phyloP scores from a whole-genome alignment of 805 yeast species.

The baker's yeast (Saccharomyces cerevisiae) region DNA sequence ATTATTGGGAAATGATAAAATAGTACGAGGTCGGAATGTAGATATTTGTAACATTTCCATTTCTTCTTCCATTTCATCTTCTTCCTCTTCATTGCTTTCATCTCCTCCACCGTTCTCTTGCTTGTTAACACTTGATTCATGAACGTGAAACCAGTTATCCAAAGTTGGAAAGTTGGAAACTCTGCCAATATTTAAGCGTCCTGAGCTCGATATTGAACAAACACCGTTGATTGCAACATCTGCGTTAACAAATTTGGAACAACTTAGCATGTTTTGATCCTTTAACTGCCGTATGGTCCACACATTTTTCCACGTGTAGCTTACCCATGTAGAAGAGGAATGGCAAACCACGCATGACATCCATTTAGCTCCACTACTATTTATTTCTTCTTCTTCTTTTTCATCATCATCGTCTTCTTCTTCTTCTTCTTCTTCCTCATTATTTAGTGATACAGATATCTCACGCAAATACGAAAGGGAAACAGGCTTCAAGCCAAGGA shows the following conservation, averaged over 20 bases:
- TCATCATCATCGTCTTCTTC: slow-evolving; percentile 6
- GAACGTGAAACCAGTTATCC: slow-evolving; percentile 19
- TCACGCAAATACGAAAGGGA: slow-evolving; percentile 30
- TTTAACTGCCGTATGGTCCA: slow-evolving; percentile 25
- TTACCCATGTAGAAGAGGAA: slow-evolving; percentile 30
- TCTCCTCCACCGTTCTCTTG: not conserved
- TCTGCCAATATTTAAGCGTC: slow-evolving; percentile 24
- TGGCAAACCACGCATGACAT: slow-evolving; percentile 25
- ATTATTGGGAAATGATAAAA: not conserved
- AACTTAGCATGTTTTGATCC: slow-evolving; percentile 5
- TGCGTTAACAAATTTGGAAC: slow-evolving; percentile 17
- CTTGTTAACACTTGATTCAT: not conserved
- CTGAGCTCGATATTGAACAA: slow-evolving; percentile 21
- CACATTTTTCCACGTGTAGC: slow-evolving; percentile 17
- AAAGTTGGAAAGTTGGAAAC: slow-evolving; percentile 14
- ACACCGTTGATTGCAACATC: slow-evolving; percentile 22
- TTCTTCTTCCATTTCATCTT: slow-evolving; percentile 4
- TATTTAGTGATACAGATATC: slow-evolving; percentile 21
- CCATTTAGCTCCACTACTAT: slow-evolving; percentile 3
- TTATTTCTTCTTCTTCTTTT: slow-evolving; percentile 18
- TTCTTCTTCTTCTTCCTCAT: slow-evolving; percentile 25
- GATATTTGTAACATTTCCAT: slow-evolving; percentile 6
- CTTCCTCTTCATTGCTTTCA: slow-evolving; percentile 2
- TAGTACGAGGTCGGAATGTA: not conserved
- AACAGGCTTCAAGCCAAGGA: slow-evolving; percentile 65